Conservation (phyloP, 1,284 basidiomycete genomes). For the Ganoderma resinaceum region DNA sequence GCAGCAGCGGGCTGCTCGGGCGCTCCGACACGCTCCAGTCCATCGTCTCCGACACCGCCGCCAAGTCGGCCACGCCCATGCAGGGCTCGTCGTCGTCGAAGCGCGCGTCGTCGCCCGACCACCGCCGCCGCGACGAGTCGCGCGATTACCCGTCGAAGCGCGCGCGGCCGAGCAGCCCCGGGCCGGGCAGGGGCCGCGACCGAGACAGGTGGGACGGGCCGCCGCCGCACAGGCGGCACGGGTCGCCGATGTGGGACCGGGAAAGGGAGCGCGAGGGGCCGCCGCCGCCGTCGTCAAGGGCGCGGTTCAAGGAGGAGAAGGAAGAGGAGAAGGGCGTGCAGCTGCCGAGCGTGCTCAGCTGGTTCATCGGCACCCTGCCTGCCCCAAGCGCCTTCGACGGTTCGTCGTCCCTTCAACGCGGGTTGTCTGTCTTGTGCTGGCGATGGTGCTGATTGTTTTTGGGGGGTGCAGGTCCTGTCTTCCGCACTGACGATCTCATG, state of each 20-base stretch:
- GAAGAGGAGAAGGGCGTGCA: conserved; percentile 61
- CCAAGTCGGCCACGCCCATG: conserved; percentile 33
- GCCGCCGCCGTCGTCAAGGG: conserved; percentile 47
- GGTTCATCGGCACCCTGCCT: conserved; percentile 86
- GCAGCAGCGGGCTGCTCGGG: conserved; percentile 42
- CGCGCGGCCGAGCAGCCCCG: conserved; percentile 58
- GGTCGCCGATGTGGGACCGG: conserved; percentile 57
- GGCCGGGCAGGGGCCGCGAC: conserved; percentile 56
- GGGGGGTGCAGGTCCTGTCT: conserved; percentile 72
- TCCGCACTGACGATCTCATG: conserved; percentile 88
- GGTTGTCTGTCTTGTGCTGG: conserved; percentile 19
- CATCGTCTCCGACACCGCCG: conserved; percentile 38
- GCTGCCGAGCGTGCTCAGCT: conserved; percentile 76
- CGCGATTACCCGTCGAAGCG: conserved; percentile 60
- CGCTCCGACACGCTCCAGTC: conserved; percentile 59
- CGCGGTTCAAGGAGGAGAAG: conserved; percentile 53
- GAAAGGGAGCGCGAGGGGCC: conserved; percentile 49
- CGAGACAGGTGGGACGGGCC: conserved; percentile 50
- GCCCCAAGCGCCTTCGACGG: conserved; percentile 80
- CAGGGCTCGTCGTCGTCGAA: conserved; percentile 40
- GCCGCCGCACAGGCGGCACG: conserved; percentile 51
- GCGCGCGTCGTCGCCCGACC: conserved; percentile 57
- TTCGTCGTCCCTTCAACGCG: conserved; percentile 47
- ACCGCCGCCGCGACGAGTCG: conserved; percentile 52
- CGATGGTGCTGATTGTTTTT: background rate